These are phyloP conservation scores for Platanthera zijinensis DNA, from an alignment of 106 monocot genomes.

Conservation along the genomic window DNA sequence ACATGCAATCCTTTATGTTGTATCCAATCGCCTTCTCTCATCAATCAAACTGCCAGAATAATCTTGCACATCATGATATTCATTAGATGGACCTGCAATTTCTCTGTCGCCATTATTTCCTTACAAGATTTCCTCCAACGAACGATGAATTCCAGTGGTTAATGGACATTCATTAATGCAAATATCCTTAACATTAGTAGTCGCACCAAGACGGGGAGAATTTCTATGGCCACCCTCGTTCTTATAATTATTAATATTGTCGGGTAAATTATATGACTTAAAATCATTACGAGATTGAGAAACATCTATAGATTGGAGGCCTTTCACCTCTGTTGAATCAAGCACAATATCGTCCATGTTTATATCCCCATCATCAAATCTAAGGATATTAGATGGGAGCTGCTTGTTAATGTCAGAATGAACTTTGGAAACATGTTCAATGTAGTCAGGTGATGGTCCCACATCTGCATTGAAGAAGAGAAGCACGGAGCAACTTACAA, in stretches of 20 bases:
- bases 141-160: neutral
- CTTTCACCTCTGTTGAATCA: too few species aligned
- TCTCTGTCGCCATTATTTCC: neutral
- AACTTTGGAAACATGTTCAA: too few species aligned
- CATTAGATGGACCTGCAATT: neutral
- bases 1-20: neutral
- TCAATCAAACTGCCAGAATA: neutral
- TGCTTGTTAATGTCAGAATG: too few species aligned
- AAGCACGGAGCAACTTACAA: too few species aligned
- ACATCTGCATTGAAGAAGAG: too few species aligned
- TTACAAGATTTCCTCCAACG: neutral
- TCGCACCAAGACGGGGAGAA: neutral
- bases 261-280: neutral
- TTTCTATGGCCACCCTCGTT: conserved; percentile 5
- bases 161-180: conserved; percentile 45
- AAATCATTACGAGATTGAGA: neutral
- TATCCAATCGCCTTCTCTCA: neutral
- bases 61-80: neutral
- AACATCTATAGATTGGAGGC: too few species aligned
- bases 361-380: too few species aligned
- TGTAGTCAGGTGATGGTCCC: conserved; percentile 1
- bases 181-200: conserved; percentile 54
- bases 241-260: neutral
- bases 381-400: too few species aligned
- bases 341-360: too few species aligned